Base-by-base conservation (phyloP, 2,329 filamentous ascomycete genomes). In the Ascochyta koolunga region DNA sequence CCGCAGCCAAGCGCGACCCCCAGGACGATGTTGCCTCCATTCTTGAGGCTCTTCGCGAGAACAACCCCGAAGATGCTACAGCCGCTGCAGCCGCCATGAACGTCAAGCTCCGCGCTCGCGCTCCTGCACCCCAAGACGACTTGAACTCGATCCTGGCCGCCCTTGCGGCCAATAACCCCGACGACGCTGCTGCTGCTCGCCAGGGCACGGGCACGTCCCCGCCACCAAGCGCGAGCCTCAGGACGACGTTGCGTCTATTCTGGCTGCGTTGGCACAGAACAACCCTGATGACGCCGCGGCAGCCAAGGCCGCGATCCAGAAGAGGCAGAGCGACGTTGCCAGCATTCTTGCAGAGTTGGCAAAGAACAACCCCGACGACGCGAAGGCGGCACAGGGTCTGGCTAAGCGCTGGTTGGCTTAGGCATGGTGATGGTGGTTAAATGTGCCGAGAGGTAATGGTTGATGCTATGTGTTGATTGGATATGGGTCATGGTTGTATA, bases 61-160 rank as follows among this genome's bases (percentile, higher is more conserved):
- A 69, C 60, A 69, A 66, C 52, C 66, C 68, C 10, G 61, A 67
- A 25, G 66, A 69, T 18, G 64, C 66, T 32, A 61, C 64, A 18
- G 65, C 65, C 25, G 64, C 64, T 2, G 66, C 65, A 2, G 31
- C 66, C 7, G 56, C 57, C 56, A 63, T 67, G 64, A 62, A 63
- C 29, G 54, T 67, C 50, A 68, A 67, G 55, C 64, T 67, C 11
- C 60, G 64, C 24, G 56, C 53, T 21, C 57, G 61, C 19, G 50
- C 51, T 19, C 56, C 63, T 7, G 55, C 44, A 40, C 58, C 61
- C 37, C 62, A 68, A 36, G 50, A 61, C 46, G 65, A 69, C 31
- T 19, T 69, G 13, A 39, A 40, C 32, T 57, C 52, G 32, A 67
- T 69, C 38, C 50, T 68, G 19, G 64, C 60, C 22, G 66, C 65